Percentiles rank a stretch among this genome's conserved stretches.
Evolutionary conservation across 1,139 yeast species (phyloP).

Genomic region (Candida freyschussii): DNA sequence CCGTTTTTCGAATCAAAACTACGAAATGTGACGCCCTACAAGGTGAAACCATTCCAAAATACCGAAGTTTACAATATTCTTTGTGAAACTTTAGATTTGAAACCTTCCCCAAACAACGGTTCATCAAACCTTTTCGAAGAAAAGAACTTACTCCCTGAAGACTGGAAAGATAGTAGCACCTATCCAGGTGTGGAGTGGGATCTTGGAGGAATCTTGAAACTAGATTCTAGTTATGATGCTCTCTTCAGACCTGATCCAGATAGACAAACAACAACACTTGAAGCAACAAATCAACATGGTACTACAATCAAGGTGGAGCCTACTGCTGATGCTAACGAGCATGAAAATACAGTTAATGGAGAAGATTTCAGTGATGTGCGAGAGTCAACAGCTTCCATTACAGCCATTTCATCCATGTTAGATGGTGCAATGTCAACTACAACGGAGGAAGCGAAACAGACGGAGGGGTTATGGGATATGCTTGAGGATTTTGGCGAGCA

Average conservation of each 20-base stretch:
- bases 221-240: constrained; percentile 49
- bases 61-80: constrained; percentile 68
- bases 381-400: too few species aligned
- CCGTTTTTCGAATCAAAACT: constrained; percentile 54
- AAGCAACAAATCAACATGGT: not conserved
- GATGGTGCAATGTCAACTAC: not conserved
- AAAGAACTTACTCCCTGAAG: constrained; percentile 35
- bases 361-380: too few species aligned
- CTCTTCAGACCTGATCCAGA: constrained; percentile 13
- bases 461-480: constrained; percentile 19
- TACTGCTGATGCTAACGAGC: not conserved
- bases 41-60: constrained; percentile 63
- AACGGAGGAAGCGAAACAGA: constrained; percentile 2
- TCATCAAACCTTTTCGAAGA: constrained; percentile 29
- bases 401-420: too few species aligned
- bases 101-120: constrained; percentile 62
- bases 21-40: constrained; percentile 24
- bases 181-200: constrained; percentile 57
- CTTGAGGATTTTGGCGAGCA: constrained; percentile 16
- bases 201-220: constrained; percentile 40
- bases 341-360: too few species aligned
- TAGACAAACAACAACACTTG: constrained; percentile 15
- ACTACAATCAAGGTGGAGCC: not conserved
- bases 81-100: constrained; percentile 60
- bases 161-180: constrained; percentile 49